Base-by-base conservation (phyloP, 2,329 filamentous ascomycete genomes). In the Cladosporium sp. region DNA sequence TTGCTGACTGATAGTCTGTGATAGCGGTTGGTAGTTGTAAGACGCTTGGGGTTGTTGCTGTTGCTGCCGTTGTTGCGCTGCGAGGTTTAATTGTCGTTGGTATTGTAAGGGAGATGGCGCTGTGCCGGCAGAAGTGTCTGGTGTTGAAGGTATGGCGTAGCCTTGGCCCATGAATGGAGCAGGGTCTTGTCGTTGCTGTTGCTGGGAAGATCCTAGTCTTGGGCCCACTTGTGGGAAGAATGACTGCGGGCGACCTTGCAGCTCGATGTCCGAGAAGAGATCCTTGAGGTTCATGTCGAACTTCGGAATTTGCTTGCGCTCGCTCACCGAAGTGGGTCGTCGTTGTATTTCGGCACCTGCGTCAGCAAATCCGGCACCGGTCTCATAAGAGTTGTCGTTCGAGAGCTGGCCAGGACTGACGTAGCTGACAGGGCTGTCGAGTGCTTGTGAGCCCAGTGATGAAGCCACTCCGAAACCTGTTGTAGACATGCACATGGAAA, bases 401-500 rank as follows among this genome's bases (percentile, higher is more conserved):
- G 60, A 63, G n/a, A 63, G 60, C 26, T 63, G 60, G 11, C 49
- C 64, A 2, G 56, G 57, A 25, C 66, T 68, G 65, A 74, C 72
- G 65, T 74, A 74, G 56, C 69, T 69, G 36, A 71, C 70, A 28
- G 73, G 68, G 26, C 66, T 71, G 51, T 69, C 70, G n/a, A 74
- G 69, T 5, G 68, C 67, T 57, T 74, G 72, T 5, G 71, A 71
- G 56, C 69, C 72, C 26, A 75, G 68, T 3, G 70, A 75, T 8
- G 73, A 75, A 13, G 67, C 65, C 16, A 70, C 70, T 25, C 91
- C 91, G 69, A 96, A 96, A 0, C 92, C 92, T 21, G 91, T 93
- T 0, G 90, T 94, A 1, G 90, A 91, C 76, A 93, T 89, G 70
- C 91, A 93, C 93, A 97, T 97, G 75, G 94, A 92, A 58, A 98